Percentiles rank a stretch among this genome's conserved stretches.
phyloP scores from a whole-genome alignment of 2,329 filamentous ascomycete species.

The Trichoderma pleuroti region DNA sequence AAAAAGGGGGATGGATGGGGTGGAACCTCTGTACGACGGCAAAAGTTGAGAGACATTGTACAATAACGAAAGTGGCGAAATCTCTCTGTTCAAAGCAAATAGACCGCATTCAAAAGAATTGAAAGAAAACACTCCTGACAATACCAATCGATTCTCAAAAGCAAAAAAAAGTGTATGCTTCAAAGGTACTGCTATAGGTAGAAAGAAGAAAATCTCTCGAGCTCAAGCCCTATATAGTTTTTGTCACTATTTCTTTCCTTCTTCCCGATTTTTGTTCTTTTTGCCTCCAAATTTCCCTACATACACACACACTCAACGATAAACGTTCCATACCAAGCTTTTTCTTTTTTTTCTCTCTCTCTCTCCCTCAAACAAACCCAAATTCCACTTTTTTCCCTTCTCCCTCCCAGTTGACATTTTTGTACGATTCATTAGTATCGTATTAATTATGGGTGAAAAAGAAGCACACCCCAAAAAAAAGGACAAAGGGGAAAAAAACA shows the following conservation, averaged over 20 bases:
- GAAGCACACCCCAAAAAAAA: background rate
- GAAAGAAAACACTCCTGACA: background rate
- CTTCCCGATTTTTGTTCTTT: background rate
- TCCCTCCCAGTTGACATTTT: background rate
- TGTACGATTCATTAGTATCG: slow-evolving; percentile 9
- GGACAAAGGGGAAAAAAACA: background rate
- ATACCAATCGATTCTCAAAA: background rate
- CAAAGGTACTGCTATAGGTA: background rate
- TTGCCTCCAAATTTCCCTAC: background rate
- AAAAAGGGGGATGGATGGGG: background rate
- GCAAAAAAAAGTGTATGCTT: background rate
- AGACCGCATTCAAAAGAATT: background rate
- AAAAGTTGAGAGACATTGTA: background rate
- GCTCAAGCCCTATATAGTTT: background rate
- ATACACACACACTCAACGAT: background rate
- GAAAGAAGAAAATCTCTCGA: background rate
- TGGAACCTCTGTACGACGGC: background rate
- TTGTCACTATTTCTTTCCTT: background rate
- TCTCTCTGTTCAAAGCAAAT: background rate
- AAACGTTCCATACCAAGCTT: background rate
- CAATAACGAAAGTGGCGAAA: background rate
- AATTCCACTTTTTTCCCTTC: background rate
- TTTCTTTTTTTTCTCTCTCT: background rate
- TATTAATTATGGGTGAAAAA: background rate
- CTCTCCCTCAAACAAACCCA: background rate